Percentiles rank a stretch among this genome's conserved stretches.
Evolutionary conservation across 192 early-diverging fungal genomes (phyloP).

Genomic region (Podila minutissima): DNA sequence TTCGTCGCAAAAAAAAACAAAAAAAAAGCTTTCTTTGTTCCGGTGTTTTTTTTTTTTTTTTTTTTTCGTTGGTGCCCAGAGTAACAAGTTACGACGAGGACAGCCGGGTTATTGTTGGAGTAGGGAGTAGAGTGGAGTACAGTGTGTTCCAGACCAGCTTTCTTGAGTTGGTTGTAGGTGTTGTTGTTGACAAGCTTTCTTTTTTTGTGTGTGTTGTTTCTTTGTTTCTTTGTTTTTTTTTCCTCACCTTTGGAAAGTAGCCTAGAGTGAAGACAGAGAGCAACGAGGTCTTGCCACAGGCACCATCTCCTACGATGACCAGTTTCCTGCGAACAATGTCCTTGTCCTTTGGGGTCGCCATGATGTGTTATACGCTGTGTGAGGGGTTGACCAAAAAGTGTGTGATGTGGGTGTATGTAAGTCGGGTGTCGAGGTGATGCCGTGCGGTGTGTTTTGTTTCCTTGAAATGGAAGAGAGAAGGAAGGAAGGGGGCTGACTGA

Average conservation of each 20-base stretch:
- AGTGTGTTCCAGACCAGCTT: too few species aligned
- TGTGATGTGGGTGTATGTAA: neutral
- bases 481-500: neutral
- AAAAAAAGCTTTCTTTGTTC: too few species aligned
- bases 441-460: too few species aligned
- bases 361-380: neutral
- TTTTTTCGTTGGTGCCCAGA: too few species aligned
- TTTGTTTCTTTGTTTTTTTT: neutral
- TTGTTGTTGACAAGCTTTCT: neutral
- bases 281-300: slow-evolving; percentile 84
- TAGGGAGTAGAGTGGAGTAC: too few species aligned
- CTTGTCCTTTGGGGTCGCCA: slow-evolving; percentile 45
- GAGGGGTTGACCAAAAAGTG: neutral
- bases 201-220: neutral
- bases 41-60: too few species aligned
- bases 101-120: too few species aligned
- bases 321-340: slow-evolving; percentile 80
- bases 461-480: neutral
- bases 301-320: slow-evolving; percentile 89
- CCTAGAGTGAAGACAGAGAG: slow-evolving; percentile 81
- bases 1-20: too few species aligned
- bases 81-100: too few species aligned
- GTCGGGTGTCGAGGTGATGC: neutral
- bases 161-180: neutral
- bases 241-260: slow-evolving; percentile 83